These are phyloP conservation scores for Aspergillus amoenus DNA, from an alignment of 2,329 filamentous ascomycete genomes.

Conservation along the genomic window DNA sequence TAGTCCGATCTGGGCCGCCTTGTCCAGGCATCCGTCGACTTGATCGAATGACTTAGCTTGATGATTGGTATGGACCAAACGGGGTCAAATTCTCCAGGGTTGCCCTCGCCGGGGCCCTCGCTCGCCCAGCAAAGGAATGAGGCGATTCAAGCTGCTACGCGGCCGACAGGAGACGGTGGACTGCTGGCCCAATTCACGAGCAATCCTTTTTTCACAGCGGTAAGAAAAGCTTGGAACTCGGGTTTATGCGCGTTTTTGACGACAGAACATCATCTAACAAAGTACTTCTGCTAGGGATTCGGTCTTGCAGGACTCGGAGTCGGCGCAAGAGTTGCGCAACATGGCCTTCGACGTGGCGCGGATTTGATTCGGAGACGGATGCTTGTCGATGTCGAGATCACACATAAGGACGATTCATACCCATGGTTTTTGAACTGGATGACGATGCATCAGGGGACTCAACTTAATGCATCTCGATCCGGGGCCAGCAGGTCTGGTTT, in stretches of 20 bases:
- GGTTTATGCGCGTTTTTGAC: background rate
- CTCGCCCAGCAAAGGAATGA: slow-evolving; percentile 38
- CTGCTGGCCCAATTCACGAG: slow-evolving; percentile 46
- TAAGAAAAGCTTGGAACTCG: slow-evolving; percentile 25
- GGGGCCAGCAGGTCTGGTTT: slow-evolving; percentile 41
- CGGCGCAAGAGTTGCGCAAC: slow-evolving; percentile 75
- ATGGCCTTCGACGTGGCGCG: slow-evolving; percentile 70
- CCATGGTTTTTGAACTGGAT: slow-evolving; percentile 95
- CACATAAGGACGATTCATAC: slow-evolving; percentile 88
- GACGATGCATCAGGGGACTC: slow-evolving; percentile 69
- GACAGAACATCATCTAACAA: background rate
- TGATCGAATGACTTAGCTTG: slow-evolving; percentile 8
- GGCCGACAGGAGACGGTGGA: slow-evolving; percentile 38
- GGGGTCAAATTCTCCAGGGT: slow-evolving; percentile 29
- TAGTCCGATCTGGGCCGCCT: slow-evolving; percentile 1
- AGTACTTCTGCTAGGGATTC: slow-evolving; percentile 59
- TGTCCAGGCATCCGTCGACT: background rate
- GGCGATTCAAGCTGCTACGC: slow-evolving; percentile 26
- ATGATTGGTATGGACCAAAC: slow-evolving; percentile 39
- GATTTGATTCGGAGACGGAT: slow-evolving; percentile 77
- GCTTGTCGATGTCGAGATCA: slow-evolving; percentile 94
- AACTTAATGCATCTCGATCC: slow-evolving; percentile 57
- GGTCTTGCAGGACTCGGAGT: slow-evolving; percentile 88
- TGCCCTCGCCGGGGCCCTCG: slow-evolving; percentile 34
- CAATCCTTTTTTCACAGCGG: slow-evolving; percentile 53